Evolutionary conservation across 192 early-diverging fungal species (phyloP).

Genomic region (Rhizoclosmatium globosum): DNA sequence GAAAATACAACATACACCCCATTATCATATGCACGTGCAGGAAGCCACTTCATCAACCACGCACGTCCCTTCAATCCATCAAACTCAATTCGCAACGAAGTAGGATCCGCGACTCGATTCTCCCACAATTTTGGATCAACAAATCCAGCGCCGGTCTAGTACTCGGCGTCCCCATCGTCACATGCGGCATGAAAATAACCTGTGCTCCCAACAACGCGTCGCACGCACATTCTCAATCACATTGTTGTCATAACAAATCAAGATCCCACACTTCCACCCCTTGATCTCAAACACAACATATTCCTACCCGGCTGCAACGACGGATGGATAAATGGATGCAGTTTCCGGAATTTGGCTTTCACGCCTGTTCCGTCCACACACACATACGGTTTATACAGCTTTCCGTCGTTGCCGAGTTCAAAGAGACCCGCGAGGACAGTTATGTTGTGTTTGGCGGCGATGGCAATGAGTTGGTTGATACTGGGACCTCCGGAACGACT

Average conservation of each 20-base stretch:
- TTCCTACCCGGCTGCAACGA: too few species aligned
- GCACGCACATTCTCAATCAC: too few species aligned
- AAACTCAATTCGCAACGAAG: not conserved
- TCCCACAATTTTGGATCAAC: not conserved
- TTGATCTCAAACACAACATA: too few species aligned
- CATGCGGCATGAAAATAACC: not conserved
- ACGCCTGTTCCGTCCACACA: not conserved
- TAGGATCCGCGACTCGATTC: not conserved
- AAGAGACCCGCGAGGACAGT: constrained; percentile 1
- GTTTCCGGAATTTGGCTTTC: not conserved
- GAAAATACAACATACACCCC: not conserved
- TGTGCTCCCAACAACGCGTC: not conserved
- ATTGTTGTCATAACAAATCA: too few species aligned
- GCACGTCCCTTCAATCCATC: not conserved
- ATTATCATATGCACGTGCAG: not conserved
- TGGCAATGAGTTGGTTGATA: not conserved
- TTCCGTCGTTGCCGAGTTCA: not conserved
- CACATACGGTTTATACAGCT: not conserved
- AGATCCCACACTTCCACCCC: too few species aligned
- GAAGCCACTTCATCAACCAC: not conserved
- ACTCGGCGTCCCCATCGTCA: not conserved
- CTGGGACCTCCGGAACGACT: not conserved
- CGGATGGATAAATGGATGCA: not conserved
- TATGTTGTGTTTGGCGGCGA: not conserved
- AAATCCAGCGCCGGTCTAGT: not conserved